Evolutionary conservation across 768 basidiomycete species (phyloP).

Genomic region (Leccinum fibrillosum): DNA sequence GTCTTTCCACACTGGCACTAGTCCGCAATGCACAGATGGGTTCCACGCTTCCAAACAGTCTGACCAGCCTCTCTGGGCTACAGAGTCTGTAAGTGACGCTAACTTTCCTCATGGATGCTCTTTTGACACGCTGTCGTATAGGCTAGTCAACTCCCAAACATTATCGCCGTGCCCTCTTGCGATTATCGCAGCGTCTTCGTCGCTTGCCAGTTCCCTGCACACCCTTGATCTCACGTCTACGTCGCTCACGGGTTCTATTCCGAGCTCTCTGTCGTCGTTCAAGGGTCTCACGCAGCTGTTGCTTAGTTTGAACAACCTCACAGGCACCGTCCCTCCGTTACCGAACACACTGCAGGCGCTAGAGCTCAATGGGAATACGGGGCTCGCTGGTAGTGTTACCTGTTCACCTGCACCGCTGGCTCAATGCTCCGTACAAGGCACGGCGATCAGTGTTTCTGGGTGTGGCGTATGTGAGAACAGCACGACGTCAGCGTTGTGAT

Average conservation of each 20-base stretch:
- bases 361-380: slow-evolving; percentile 35
- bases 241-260: slow-evolving; percentile 38
- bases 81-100: slow-evolving; percentile 36
- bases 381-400: slow-evolving; percentile 29
- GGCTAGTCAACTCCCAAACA: slow-evolving; percentile 36
- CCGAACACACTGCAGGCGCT: slow-evolving; percentile 35
- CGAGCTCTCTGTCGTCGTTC: slow-evolving; percentile 32
- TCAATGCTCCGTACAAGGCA: slow-evolving; percentile 24
- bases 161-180: slow-evolving; percentile 33
- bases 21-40: slow-evolving; percentile 42
- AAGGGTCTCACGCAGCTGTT: slow-evolving; percentile 36
- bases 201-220: slow-evolving; percentile 32
- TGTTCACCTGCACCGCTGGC: slow-evolving; percentile 13
- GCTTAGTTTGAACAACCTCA: slow-evolving; percentile 37
- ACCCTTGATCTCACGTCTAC: slow-evolving; percentile 40
- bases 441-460: slow-evolving; percentile 17
- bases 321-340: slow-evolving; percentile 34
- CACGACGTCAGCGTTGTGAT: slow-evolving; percentile 4
- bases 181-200: slow-evolving; percentile 28
- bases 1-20: slow-evolving; percentile 35
- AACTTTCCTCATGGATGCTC: neutral
- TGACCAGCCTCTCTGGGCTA: slow-evolving; percentile 31
- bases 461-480: slow-evolving; percentile 24
- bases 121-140: slow-evolving; percentile 13
- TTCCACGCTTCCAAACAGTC: slow-evolving; percentile 33